Conservation (phyloP, 2,329 filamentous ascomycete genomes). For the Zasmidium angulare region DNA sequence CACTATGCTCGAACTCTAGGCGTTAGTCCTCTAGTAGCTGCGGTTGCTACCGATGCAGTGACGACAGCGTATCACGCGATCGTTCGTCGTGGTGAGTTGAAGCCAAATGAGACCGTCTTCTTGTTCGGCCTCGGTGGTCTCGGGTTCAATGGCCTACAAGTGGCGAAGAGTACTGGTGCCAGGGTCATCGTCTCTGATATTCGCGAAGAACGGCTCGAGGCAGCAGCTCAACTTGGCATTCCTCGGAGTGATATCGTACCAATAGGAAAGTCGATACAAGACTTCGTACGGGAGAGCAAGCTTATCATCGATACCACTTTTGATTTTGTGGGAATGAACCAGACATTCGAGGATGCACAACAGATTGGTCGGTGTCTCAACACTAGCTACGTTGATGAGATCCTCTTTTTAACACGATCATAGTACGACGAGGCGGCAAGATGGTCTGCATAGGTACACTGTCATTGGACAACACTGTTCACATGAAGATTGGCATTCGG, state of each 20-base stretch:
- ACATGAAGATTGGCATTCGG: constrained; percentile 47
- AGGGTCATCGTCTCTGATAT: constrained; percentile 40
- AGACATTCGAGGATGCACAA: constrained; percentile 41
- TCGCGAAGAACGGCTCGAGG: constrained; percentile 33
- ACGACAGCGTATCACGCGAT: constrained; percentile 45
- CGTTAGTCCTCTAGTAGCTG: constrained; percentile 34
- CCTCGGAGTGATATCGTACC: constrained; percentile 29
- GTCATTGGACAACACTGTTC: constrained; percentile 40
- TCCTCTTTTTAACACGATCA: neutral
- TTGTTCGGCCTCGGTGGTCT: constrained; percentile 45
- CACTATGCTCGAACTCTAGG: too few species aligned
- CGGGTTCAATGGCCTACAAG: constrained; percentile 44
- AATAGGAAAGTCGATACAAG: constrained; percentile 20
- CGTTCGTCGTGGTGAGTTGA: constrained; percentile 37
- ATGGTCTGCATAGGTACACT: constrained; percentile 44
- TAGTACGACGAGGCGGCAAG: constrained; percentile 39
- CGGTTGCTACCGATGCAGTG: constrained; percentile 44
- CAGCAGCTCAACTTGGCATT: constrained; percentile 36
- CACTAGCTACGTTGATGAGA: too few species aligned
- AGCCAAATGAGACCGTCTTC: constrained; percentile 39
- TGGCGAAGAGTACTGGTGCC: constrained; percentile 51
- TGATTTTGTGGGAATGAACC: constrained; percentile 27
- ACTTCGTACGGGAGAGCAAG: constrained; percentile 7
- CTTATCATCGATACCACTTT: constrained; percentile 18
- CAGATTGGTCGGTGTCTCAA: constrained; percentile 31